phyloP scores from a whole-genome alignment of 192 early-diverging fungal genomes.

The Entomortierella chlamydospora region DNA sequence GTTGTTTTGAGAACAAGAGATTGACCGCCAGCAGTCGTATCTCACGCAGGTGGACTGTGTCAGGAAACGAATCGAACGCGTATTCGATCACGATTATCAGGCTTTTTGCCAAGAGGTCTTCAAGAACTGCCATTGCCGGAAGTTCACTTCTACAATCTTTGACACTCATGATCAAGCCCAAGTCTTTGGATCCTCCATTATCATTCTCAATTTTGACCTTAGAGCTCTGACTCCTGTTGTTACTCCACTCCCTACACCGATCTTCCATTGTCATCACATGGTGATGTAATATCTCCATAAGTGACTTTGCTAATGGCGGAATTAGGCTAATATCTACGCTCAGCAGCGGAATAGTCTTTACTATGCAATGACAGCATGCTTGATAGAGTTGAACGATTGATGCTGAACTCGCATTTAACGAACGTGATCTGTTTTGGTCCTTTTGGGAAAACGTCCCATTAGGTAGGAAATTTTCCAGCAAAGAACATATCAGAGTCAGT shows the following conservation, averaged over 20 bases:
- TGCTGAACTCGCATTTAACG: not conserved
- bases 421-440: conserved; percentile 1
- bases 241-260: conserved; percentile 25
- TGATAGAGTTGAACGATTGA: conserved; percentile 28
- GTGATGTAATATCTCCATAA: conserved; percentile 13
- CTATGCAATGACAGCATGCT: conserved; percentile 29
- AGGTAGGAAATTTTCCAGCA: conserved; percentile 19
- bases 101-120: conserved; percentile 20
- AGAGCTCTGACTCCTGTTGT: not conserved
- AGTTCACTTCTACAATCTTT: conserved; percentile 27
- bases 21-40: not conserved
- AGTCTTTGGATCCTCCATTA: not conserved
- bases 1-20: conserved; percentile 20
- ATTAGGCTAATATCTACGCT: not conserved
- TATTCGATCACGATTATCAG: conserved; percentile 5
- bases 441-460: not conserved
- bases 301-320: conserved; percentile 1
- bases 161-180: not conserved
- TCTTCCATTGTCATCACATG: conserved; percentile 36
- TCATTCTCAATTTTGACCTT: conserved; percentile 6
- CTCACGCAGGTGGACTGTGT: not conserved
- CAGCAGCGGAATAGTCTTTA: conserved; percentile 2
- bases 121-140: conserved; percentile 14
- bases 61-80: not conserved
- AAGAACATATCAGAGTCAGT: not conserved